These are phyloP conservation scores for Diatrype stigma DNA, from an alignment of 2,329 filamentous ascomycete genomes.

Conservation along the genomic window DNA sequence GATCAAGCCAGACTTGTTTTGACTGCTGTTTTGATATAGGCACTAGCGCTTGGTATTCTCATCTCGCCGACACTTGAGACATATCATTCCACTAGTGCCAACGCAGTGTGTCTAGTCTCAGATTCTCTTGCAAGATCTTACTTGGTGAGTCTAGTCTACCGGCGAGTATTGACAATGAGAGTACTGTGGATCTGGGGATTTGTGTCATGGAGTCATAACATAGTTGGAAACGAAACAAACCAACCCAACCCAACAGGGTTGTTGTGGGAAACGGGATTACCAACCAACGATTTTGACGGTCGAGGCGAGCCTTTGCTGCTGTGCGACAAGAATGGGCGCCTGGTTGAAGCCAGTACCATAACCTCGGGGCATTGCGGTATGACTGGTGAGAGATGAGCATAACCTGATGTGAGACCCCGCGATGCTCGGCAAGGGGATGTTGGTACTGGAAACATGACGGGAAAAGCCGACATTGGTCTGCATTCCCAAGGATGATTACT, in stretches of 20 bases:
- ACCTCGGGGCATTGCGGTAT: slow-evolving; percentile 8
- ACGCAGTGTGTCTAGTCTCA: not conserved
- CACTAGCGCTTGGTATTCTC: not conserved
- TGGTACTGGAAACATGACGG: slow-evolving; percentile 14
- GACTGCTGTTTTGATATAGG: not conserved
- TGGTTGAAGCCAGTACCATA: slow-evolving; percentile 13
- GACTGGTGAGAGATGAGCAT: slow-evolving; percentile 7
- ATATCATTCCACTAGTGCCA: not conserved
- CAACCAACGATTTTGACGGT: slow-evolving; percentile 17
- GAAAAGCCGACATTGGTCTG: slow-evolving; percentile 11
- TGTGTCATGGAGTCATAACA: not conserved
- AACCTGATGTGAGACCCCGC: not conserved
- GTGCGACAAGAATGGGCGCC: slow-evolving; percentile 16
- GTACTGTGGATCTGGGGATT: not conserved
- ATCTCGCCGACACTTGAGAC: not conserved
- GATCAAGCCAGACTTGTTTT: too few species aligned
- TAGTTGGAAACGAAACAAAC: slow-evolving; percentile 7
- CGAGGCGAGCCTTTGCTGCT: slow-evolving; percentile 19
- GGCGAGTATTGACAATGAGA: not conserved
- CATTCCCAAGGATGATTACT: slow-evolving; percentile 18
- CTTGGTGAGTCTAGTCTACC: not conserved
- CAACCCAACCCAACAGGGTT: slow-evolving; percentile 1
- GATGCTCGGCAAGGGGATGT: slow-evolving; percentile 14
- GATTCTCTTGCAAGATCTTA: not conserved
- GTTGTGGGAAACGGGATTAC: slow-evolving; percentile 2